These are phyloP conservation scores for Pseudozyma sp. DNA, from an alignment of 1,284 basidiomycete species.

Conservation along the genomic window DNA sequence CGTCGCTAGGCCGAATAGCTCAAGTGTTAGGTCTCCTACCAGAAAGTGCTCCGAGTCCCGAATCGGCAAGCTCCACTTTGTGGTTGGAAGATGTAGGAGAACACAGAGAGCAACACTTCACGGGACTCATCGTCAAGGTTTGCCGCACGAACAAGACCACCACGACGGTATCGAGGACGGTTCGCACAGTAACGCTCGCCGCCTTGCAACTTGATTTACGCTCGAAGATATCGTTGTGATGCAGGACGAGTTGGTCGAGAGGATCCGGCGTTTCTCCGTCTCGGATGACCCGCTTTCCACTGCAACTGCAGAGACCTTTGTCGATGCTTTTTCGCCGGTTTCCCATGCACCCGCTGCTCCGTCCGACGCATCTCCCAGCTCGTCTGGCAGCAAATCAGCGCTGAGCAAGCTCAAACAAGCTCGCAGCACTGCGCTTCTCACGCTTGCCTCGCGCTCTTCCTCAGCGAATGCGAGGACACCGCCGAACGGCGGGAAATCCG, in stretches of 20 bases:
- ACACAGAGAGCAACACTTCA: too few relatives aligned
- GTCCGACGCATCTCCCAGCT: constrained; percentile 3
- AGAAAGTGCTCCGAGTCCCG: constrained; percentile 12
- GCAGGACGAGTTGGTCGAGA: constrained; percentile 29
- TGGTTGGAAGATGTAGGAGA: not conserved
- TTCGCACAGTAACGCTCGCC: too few relatives aligned
- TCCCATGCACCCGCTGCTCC: constrained; percentile 1
- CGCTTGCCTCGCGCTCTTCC: constrained; percentile 36
- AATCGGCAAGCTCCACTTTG: constrained; percentile 8
- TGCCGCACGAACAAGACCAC: not conserved
- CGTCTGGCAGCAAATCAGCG: not conserved
- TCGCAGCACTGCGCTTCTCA: constrained; percentile 30
- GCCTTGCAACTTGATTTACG: not conserved
- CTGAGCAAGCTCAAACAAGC: constrained; percentile 19
- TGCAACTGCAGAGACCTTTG: constrained; percentile 32
- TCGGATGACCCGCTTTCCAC: constrained; percentile 43
- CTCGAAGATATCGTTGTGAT: not conserved
- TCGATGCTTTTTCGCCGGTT: constrained; percentile 39
- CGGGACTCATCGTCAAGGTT: too few relatives aligned
- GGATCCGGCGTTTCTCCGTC: constrained; percentile 30
- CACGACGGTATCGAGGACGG: not conserved
- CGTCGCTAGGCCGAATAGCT: not conserved
- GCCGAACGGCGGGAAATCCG: not conserved
- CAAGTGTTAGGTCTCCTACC: constrained; percentile 4
- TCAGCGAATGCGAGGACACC: constrained; percentile 10